phyloP scores from a whole-genome alignment of 2,329 filamentous ascomycete species.

The Stagonosporopsis rhizophila region DNA sequence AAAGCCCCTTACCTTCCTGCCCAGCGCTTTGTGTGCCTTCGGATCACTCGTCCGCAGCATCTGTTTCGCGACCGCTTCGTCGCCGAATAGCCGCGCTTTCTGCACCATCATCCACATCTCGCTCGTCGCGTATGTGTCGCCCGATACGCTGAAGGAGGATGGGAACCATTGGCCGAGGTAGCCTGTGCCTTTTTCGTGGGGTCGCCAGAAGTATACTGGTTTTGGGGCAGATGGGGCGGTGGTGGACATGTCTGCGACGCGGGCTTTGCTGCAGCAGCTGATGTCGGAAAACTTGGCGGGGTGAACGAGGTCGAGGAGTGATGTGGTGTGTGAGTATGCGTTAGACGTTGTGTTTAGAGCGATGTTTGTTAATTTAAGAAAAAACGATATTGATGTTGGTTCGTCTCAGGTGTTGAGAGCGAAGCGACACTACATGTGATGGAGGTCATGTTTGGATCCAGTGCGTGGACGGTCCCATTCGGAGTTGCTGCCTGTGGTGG shows the following conservation, averaged over 20 bases:
- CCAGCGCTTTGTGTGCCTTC: conserved; percentile 60
- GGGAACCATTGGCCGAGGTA: conserved; percentile 71
- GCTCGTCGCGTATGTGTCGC: conserved; percentile 47
- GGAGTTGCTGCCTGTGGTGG: conserved; percentile 1
- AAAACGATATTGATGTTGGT: background rate
- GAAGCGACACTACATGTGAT: background rate
- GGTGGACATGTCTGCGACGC: background rate
- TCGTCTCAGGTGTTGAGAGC: background rate
- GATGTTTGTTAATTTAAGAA: background rate
- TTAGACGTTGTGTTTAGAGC: background rate
- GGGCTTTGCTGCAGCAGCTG: background rate
- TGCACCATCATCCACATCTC: conserved; percentile 61
- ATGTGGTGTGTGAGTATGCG: background rate
- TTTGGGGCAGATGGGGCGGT: background rate
- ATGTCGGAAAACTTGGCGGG: background rate
- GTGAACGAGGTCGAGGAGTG: background rate
- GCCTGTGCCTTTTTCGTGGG: conserved; percentile 49
- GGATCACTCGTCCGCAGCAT: conserved; percentile 60
- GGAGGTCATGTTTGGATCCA: background rate
- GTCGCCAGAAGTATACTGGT: conserved; percentile 41
- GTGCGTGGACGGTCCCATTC: background rate
- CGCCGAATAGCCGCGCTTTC: conserved; percentile 53
- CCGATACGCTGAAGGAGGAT: conserved; percentile 52
- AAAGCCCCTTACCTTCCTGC: conserved; percentile 63
- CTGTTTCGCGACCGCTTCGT: conserved; percentile 52